Percentiles rank a stretch among this genome's conserved stretches.
These are phyloP conservation scores for Pelargonium citronellum DNA, from an alignment of 441 rosid species.

Conservation along the genomic window DNA sequence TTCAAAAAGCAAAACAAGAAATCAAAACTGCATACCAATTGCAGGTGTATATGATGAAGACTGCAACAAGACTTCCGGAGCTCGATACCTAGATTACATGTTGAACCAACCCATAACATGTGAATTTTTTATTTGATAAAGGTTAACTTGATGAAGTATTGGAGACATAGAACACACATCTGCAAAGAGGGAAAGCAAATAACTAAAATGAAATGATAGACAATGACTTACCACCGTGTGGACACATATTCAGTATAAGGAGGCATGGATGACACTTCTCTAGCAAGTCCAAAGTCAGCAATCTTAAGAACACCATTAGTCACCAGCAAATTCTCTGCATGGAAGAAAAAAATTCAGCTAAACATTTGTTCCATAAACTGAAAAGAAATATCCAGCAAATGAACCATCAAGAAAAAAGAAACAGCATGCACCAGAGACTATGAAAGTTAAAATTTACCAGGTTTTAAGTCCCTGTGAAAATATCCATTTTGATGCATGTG, in stretches of 20 bases:
- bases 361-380: background rate
- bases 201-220: conserved; percentile 8
- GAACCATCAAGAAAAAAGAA: background rate
- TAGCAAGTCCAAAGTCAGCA: conserved; percentile 74
- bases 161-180: background rate
- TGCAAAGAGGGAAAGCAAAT: background rate
- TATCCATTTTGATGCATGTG: conserved; percentile 68
- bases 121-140: background rate
- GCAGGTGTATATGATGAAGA: conserved; percentile 62
- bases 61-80: conserved; percentile 67
- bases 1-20: background rate
- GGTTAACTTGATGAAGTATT: conserved; percentile 1
- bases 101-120: conserved; percentile 18
- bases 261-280: conserved; percentile 66
- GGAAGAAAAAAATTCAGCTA: background rate
- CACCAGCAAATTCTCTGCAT: conserved; percentile 61
- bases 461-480: conserved; percentile 66
- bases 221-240: conserved; percentile 53
- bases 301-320: conserved; percentile 52
- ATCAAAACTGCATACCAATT: conserved; percentile 36
- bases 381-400: background rate
- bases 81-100: conserved; percentile 49
- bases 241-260: conserved; percentile 80
- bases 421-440: conserved; percentile 4
- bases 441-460: conserved; percentile 35